Evolutionary conservation across 495 filamentous ascomycete genomes (phyloP).

Genomic region (Penicillium longicatenatum): DNA sequence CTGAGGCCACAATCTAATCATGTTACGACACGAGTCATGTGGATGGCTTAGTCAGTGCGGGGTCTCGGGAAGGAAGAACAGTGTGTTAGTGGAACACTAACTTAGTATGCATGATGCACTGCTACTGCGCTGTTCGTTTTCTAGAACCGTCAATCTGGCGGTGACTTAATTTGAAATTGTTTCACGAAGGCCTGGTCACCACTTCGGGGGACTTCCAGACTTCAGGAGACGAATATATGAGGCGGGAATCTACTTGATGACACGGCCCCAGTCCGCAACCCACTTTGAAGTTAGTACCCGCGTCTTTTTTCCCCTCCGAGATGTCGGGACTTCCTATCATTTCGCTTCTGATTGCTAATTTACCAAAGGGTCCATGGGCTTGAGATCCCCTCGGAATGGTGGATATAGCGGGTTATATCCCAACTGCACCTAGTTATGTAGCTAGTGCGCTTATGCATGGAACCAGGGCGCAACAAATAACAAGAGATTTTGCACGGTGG

Average conservation of each 20-base stretch:
- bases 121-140: background rate
- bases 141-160: conserved; percentile 2
- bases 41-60: conserved; percentile 5
- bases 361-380: too few species aligned
- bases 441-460: conserved; percentile 4
- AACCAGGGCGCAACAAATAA: conserved; percentile 2
- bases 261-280: conserved; percentile 8
- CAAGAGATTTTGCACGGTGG: background rate
- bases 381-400: background rate
- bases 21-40: conserved; percentile 14
- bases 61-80: conserved; percentile 1
- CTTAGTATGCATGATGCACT: conserved; percentile 1
- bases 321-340: background rate
- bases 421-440: conserved; percentile 1
- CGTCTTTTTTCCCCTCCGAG: background rate
- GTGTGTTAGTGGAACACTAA: background rate
- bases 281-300: conserved; percentile 9
- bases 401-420: background rate
- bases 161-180: background rate
- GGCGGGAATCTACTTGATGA: conserved; percentile 9
- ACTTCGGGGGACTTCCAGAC: conserved; percentile 17
- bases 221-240: conserved; percentile 7
- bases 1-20: background rate
- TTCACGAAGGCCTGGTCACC: conserved; percentile 9
- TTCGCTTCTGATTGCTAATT: too few species aligned